Base-by-base conservation (phyloP, 2,329 filamentous ascomycete genomes). In the Cladosporium sp. region DNA sequence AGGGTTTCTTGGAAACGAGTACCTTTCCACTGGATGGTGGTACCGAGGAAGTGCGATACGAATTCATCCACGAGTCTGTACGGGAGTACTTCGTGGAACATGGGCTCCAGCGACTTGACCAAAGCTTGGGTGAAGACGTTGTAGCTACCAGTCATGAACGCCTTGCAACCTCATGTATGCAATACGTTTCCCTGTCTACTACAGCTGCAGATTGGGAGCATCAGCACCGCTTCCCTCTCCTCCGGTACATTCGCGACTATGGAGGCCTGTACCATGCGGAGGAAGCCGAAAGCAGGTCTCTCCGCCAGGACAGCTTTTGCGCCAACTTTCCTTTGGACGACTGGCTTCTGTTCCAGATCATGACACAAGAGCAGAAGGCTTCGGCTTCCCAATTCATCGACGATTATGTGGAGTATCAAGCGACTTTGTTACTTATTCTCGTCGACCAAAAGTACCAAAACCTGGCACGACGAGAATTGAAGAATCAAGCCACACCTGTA, bases 41-140 rank as follows among this genome's bases (percentile, higher is more conserved):
- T 9, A 8, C 29, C 13, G 29, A 30, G 8, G 29, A 30, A 30
- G 8, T 3, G 29, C 29, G 13, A 15, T n/a, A n/a, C n/a, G 19
- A 45, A 24, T 45, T 45, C 42, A 45, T 45, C 12, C 42, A 45
- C 42, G 42, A 45, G 30, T 45, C 42, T 32, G 24, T 45, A 9
- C 19, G 24, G 7, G 42, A 45, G 12, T 45, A 34, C 30, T 24
- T 45, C 9, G 12, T 45, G 12, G 30, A 45, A n/a, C 29, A 30
- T 30, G 29, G 29, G 13, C 13, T 30, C 8, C 29, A 30, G 19
- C 7, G 12, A 13, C 19, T 24, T 19, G 39, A n/a, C 39, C 24
- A 13, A 24, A 13, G 2, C 8, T 9, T 30, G 13, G 8, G 13
- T 9, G 29, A 13, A 8, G 13, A 30, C 8, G 29, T 30, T 8